Evolutionary conservation across 2,329 filamentous ascomycete genomes (phyloP).

Genomic region (Rhynchosporium secalis): DNA sequence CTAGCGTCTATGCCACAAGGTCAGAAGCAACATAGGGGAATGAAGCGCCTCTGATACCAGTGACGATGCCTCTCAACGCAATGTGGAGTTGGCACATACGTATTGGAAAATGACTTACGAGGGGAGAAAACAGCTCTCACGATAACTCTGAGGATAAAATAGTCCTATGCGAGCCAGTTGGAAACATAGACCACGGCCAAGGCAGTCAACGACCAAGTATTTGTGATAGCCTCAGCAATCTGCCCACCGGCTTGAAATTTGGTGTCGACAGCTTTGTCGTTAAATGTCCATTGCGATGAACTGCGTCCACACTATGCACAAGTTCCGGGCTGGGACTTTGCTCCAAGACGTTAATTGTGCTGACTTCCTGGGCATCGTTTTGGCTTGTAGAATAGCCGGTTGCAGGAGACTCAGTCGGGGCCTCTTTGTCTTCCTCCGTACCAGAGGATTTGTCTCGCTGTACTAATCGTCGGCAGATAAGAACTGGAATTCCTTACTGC

Average conservation of each 20-base stretch:
- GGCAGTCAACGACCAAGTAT: constrained; percentile 14
- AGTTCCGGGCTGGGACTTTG: not conserved
- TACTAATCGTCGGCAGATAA: too few species aligned
- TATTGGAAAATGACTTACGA: too few species aligned
- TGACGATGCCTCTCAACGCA: constrained; percentile 10
- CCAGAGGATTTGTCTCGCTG: not conserved
- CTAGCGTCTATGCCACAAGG: constrained; percentile 18
- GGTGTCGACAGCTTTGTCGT: constrained; percentile 15
- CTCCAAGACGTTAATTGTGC: constrained; percentile 2
- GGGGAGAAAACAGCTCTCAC: too few species aligned
- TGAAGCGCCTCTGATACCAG: constrained; percentile 18
- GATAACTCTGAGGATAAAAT: constrained; percentile 1
- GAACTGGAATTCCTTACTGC: too few species aligned
- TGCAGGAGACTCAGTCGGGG: not conserved
- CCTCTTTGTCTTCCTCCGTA: constrained; percentile 1
- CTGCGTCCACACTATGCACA: not conserved
- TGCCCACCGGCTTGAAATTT: constrained; percentile 18
- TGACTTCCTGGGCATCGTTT: not conserved
- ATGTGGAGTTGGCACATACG: too few species aligned
- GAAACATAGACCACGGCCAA: constrained; percentile 14
- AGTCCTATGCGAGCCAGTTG: constrained; percentile 15
- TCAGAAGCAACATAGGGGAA: constrained; percentile 22
- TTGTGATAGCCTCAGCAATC: constrained; percentile 18
- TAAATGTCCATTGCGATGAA: constrained; percentile 7
- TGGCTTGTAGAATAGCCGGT: not conserved